These are phyloP conservation scores for Phytophthora pinifolia DNA, from an alignment of 352 stramenopile species.

Conservation along the genomic window DNA sequence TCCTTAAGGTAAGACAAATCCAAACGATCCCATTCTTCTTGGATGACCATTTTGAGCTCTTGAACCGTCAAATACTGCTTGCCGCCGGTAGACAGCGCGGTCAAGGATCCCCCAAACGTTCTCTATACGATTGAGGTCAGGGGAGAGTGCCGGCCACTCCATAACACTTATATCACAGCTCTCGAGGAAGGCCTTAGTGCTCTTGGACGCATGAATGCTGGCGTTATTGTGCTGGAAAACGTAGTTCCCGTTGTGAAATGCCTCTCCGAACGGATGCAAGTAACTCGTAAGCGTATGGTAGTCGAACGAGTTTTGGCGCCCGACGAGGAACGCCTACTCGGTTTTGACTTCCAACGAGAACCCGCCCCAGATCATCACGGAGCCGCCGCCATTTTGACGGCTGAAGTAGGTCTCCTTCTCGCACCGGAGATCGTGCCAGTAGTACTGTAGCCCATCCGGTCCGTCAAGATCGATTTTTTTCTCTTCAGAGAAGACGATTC, in stretches of 20 bases:
- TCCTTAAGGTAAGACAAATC: too few species aligned
- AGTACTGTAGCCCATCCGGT: constrained; percentile 33
- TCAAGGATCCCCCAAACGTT: constrained; percentile 1
- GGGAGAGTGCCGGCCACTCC: constrained; percentile 1
- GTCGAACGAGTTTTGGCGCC: constrained; percentile 1
- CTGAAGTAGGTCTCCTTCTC: constrained; percentile 10
- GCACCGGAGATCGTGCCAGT: constrained; percentile 28
- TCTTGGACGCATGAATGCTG: constrained; percentile 1
- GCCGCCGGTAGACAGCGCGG: neutral
- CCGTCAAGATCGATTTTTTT: constrained; percentile 38
- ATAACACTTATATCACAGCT: neutral
- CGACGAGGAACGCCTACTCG: neutral
- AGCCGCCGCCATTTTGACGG: constrained; percentile 17
- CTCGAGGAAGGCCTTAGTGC: neutral
- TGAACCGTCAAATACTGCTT: constrained; percentile 1
- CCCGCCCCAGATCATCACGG: constrained; percentile 19
- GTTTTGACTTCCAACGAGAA: constrained; percentile 11
- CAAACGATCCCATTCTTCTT: too few species aligned
- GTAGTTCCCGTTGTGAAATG: neutral
- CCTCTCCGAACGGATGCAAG: constrained; percentile 3
- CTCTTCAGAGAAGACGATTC: constrained; percentile 36
- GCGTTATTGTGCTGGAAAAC: constrained; percentile 15
- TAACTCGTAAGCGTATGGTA: constrained; percentile 6
- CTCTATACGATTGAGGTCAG: neutral
- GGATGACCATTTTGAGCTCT: too few species aligned